Percentiles rank a stretch among this genome's conserved stretches.
Conservation (phyloP, 257 asterid species). For the Thymus mandschuricus region DNA sequence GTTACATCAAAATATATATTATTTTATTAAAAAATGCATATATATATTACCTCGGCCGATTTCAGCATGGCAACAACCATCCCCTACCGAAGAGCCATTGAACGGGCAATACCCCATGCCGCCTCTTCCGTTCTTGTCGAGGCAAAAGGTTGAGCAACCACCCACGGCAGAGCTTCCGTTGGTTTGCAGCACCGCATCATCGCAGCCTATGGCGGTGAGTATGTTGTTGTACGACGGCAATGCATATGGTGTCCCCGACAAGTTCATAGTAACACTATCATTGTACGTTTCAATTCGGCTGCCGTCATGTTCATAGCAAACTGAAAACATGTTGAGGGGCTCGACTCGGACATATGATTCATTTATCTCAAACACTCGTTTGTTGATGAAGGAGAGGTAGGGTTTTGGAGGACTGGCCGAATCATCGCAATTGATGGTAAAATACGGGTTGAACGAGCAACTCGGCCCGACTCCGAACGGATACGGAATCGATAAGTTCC, state of each 20-base stretch:
- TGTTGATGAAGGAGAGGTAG: neutral
- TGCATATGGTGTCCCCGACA: neutral
- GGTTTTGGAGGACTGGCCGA: too few species aligned
- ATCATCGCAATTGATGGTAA: too few species aligned
- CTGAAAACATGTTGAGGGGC: too few species aligned
- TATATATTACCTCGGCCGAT: neutral
- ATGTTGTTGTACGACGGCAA: constrained; percentile 18
- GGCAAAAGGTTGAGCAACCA: neutral
- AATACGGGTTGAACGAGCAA: too few species aligned
- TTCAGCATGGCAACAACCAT: neutral
- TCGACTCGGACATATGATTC: neutral
- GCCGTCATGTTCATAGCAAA: too few species aligned
- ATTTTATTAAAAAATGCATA: too few species aligned
- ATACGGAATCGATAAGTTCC: too few species aligned
- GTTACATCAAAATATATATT: too few species aligned
- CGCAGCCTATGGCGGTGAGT: constrained; percentile 23
- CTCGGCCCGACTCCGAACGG: too few species aligned
- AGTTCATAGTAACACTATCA: too few species aligned
- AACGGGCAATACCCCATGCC: neutral
- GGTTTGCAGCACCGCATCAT: neutral
- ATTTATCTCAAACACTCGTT: neutral
- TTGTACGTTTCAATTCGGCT: too few species aligned
- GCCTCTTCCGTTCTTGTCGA: neutral
- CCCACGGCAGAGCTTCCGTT: neutral
- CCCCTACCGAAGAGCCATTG: neutral